These are phyloP conservation scores for Agastache rugosa DNA, from an alignment of 257 asterid species.

Conservation along the genomic window DNA sequence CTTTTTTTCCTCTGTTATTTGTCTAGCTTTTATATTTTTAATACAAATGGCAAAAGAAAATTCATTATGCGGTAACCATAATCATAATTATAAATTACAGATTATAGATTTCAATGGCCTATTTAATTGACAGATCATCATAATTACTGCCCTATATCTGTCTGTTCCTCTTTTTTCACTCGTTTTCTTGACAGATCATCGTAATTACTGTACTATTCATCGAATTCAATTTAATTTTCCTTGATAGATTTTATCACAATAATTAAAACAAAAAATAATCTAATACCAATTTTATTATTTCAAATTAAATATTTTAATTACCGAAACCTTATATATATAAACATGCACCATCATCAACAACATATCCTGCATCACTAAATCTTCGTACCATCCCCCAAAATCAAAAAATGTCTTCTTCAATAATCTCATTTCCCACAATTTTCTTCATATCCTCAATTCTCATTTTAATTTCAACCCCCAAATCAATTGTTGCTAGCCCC, in stretches of 20 bases:
- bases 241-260: neutral
- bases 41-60: too few species aligned
- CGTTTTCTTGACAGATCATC: neutral
- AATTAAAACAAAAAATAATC: neutral
- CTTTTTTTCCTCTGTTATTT: neutral
- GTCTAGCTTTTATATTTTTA: neutral
- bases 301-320: neutral
- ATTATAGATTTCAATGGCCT: neutral
- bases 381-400: neutral
- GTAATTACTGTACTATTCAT: neutral
- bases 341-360: neutral
- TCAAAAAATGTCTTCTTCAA: conserved; percentile 2
- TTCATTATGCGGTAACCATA: neutral
- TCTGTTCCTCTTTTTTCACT: neutral
- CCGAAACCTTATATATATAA: neutral
- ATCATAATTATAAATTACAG: neutral
- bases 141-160: neutral
- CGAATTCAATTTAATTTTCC: neutral
- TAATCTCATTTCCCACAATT: neutral
- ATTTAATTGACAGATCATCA: neutral
- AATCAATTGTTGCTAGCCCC: neutral
- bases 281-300: neutral
- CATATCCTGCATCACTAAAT: neutral
- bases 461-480: neutral
- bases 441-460: neutral